These are phyloP conservation scores for Fusarium chuoi DNA, from an alignment of 2,329 filamentous ascomycete species.

Conservation along the genomic window DNA sequence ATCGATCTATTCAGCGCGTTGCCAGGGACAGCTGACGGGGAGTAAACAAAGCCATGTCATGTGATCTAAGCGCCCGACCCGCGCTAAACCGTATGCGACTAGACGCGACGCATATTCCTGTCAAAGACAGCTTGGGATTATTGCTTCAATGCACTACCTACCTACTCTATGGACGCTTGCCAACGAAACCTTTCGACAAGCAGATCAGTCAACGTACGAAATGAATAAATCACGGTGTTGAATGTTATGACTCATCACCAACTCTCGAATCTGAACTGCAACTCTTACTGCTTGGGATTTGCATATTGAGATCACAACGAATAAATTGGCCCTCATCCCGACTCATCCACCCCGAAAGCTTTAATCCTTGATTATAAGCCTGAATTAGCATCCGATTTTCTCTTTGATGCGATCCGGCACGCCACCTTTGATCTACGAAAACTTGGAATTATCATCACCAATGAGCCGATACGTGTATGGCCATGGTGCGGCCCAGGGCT, in stretches of 20 bases:
- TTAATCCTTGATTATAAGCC: neutral
- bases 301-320: neutral
- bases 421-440: neutral
- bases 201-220: neutral
- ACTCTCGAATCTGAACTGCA: neutral
- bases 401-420: neutral
- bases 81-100: conserved; percentile 33
- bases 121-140: conserved; percentile 1
- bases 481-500: conserved; percentile 38
- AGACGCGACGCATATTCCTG: conserved; percentile 18
- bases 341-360: neutral
- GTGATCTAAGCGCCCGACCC: conserved; percentile 11
- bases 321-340: neutral
- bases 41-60: conserved; percentile 45
- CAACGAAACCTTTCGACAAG: neutral
- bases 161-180: conserved; percentile 7
- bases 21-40: conserved; percentile 39
- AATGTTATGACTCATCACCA: neutral
- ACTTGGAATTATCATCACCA: neutral
- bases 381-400: neutral
- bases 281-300: neutral
- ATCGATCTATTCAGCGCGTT: conserved; percentile 39
- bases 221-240: neutral
- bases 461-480: conserved; percentile 48
- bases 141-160: neutral